phyloP scores from a whole-genome alignment of 345 rosid species.

The Linum trigynum region DNA sequence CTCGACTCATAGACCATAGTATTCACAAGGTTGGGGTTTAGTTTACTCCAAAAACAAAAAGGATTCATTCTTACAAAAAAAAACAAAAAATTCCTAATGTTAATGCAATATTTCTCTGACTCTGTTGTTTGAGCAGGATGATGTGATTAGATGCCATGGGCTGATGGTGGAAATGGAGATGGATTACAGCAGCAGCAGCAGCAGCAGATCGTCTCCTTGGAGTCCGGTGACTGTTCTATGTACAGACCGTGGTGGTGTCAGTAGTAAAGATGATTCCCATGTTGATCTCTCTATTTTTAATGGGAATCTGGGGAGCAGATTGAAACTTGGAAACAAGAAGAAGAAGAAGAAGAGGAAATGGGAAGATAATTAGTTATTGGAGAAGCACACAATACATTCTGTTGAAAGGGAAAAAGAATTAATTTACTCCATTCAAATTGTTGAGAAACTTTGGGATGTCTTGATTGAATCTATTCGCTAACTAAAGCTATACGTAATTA shows the following conservation, averaged over 20 bases:
- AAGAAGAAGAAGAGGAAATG: constrained; percentile 32
- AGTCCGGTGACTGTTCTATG: constrained; percentile 53
- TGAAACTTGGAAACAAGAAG: constrained; percentile 1
- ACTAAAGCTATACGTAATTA: no score
- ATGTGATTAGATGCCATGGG: constrained; percentile 26
- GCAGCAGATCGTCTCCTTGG: constrained; percentile 21
- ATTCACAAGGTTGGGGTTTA: constrained; percentile 25
- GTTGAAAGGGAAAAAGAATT: no score
- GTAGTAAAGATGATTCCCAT: constrained; percentile 17
- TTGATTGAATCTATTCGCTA: no score
- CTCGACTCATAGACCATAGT: constrained; percentile 19
- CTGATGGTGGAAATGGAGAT: constrained; percentile 24
- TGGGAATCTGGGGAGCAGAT: constrained; percentile 12
- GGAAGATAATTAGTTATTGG: background rate
- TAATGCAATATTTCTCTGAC: background rate
- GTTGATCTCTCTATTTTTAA: constrained; percentile 32
- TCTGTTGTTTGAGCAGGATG: constrained; percentile 20
- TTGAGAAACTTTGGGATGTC: no score
- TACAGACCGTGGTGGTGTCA: constrained; percentile 15
- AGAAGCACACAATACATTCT: background rate
- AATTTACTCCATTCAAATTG: no score
- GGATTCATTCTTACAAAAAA: background rate
- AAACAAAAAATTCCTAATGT: background rate
- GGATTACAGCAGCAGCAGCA: constrained; percentile 10
- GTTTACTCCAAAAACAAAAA: no score